Conservation (phyloP, 2,329 filamentous ascomycete genomes). For the Monosporascus sp. region DNA sequence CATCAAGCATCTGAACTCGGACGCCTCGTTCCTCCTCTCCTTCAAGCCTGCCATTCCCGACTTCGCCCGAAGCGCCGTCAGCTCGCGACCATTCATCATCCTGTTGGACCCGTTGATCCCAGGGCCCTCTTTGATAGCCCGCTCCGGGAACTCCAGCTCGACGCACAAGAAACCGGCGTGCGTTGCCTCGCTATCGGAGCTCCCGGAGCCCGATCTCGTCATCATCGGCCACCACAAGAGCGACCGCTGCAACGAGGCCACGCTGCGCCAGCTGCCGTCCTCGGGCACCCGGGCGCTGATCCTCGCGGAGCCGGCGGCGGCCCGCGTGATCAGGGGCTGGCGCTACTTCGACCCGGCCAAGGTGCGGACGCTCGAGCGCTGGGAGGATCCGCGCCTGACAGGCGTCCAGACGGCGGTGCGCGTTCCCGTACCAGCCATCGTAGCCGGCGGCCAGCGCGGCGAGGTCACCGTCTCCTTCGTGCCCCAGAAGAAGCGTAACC, state of each 20-base stretch:
- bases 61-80: constrained; percentile 23
- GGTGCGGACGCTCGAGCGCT: constrained; percentile 38
- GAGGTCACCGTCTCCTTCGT: constrained; percentile 69
- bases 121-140: constrained; percentile 54
- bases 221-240: constrained; percentile 43
- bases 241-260: constrained; percentile 67
- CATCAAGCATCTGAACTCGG: constrained; percentile 58
- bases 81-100: constrained; percentile 54
- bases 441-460: constrained; percentile 48
- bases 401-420: constrained; percentile 30
- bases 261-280: constrained; percentile 56
- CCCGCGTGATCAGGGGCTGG: constrained; percentile 61
- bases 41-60: constrained; percentile 50
- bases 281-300: constrained; percentile 53
- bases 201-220: constrained; percentile 39
- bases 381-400: constrained; percentile 35
- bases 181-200: constrained; percentile 43
- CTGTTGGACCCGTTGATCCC: constrained; percentile 68
- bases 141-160: constrained; percentile 55
- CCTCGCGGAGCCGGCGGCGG: constrained; percentile 59
- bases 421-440: constrained; percentile 48
- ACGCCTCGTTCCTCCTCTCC: constrained; percentile 59
- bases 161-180: constrained; percentile 49
- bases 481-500: constrained; percentile 53
- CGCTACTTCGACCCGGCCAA: constrained; percentile 56